Conservation (phyloP, 2,329 filamentous ascomycete genomes). For the Cladosporium oxysporum region DNA sequence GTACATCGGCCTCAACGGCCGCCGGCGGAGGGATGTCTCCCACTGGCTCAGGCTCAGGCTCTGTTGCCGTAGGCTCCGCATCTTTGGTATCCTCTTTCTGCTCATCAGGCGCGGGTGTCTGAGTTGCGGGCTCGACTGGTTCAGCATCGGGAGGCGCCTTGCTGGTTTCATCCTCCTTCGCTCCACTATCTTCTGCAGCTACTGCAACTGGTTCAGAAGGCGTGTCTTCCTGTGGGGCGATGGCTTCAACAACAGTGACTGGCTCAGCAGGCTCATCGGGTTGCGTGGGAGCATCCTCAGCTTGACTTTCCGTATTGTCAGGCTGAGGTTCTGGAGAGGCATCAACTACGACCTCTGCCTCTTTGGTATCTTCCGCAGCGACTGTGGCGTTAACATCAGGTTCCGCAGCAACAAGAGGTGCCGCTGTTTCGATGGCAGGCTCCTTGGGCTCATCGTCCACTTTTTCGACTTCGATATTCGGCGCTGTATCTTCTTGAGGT, state of each 20-base stretch:
- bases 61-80: background rate
- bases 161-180: background rate
- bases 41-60: background rate
- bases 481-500: background rate
- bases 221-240: background rate
- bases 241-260: background rate
- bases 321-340: background rate
- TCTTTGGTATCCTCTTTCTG: background rate
- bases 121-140: background rate
- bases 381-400: background rate
- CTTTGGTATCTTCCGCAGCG: background rate
- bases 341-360: background rate
- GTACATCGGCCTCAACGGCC: background rate
- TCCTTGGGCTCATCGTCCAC: background rate
- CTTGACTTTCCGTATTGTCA: background rate
- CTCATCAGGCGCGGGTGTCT: background rate
- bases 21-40: background rate
- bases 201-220: background rate
- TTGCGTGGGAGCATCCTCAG: background rate
- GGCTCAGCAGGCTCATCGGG: constrained; percentile 3
- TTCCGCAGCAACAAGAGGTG: background rate
- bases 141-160: background rate
- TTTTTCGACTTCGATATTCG: background rate
- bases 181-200: background rate
- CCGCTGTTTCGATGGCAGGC: background rate